phyloP scores from a whole-genome alignment of 441 rosid species.

The Iberis amara region DNA sequence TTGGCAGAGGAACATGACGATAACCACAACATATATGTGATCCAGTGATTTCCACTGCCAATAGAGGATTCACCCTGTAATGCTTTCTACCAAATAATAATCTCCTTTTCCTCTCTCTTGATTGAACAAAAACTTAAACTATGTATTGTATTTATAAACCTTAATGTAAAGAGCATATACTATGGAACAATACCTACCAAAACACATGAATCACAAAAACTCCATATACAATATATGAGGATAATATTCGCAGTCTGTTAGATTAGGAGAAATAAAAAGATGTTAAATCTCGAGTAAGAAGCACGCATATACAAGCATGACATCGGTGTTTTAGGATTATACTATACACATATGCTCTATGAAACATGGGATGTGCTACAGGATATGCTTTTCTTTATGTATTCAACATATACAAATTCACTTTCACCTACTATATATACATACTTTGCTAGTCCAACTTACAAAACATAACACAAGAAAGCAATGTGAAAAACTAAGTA shows the following conservation, averaged over 20 bases:
- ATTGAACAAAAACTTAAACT: background rate
- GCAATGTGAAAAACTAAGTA: background rate
- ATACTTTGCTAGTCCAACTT: slow-evolving; percentile 1
- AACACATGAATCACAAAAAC: slow-evolving; percentile 20
- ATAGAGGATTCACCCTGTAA: slow-evolving; percentile 30
- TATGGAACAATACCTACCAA: slow-evolving; percentile 24
- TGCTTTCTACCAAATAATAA: slow-evolving; percentile 20
- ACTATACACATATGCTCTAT: slow-evolving; percentile 27
- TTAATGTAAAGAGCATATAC: slow-evolving; percentile 23
- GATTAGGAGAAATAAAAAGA: background rate
- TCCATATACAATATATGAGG: background rate
- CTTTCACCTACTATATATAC: slow-evolving; percentile 17
- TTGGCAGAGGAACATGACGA: slow-evolving; percentile 29
- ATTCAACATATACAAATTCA: background rate
- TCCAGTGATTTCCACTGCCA: slow-evolving; percentile 24
- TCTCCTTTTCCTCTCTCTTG: slow-evolving; percentile 9
- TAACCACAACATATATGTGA: background rate
- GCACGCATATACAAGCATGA: slow-evolving; percentile 23
- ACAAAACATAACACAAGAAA: slow-evolving; percentile 9
- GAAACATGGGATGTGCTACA: slow-evolving; percentile 22
- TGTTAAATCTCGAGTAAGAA: slow-evolving; percentile 15
- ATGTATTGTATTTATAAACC: slow-evolving; percentile 16
- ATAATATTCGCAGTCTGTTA: slow-evolving; percentile 3
- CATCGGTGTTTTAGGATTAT: slow-evolving; percentile 23
- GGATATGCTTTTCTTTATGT: slow-evolving; percentile 19